Evolutionary conservation across 2,329 filamentous ascomycete genomes (phyloP).

Genomic region (Hypoxylon sp.): DNA sequence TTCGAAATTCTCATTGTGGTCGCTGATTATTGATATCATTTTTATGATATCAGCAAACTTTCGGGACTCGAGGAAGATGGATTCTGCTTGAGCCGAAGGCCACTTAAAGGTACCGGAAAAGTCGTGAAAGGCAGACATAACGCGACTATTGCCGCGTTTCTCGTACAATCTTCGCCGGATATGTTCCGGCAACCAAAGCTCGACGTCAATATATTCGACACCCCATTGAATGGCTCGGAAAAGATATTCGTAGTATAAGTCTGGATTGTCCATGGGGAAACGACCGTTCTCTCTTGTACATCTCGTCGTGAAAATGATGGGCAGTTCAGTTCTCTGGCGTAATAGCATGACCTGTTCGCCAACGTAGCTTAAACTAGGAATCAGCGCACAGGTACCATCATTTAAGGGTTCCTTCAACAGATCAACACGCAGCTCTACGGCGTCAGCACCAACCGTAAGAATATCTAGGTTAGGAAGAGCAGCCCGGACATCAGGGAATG

Average conservation of each 20-base stretch:
- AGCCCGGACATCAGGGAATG: conserved; percentile 87
- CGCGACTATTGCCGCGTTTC: conserved; percentile 81
- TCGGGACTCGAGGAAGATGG: conserved; percentile 79
- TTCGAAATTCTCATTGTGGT: conserved; percentile 89
- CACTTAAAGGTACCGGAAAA: conserved; percentile 88
- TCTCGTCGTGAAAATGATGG: conserved; percentile 90
- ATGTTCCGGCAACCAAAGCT: conserved; percentile 86
- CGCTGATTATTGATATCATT: conserved; percentile 88
- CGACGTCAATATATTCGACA: conserved; percentile 90
- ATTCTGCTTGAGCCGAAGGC: conserved; percentile 80
- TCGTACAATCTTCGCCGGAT: conserved; percentile 78
- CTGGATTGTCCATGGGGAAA: conserved; percentile 86
- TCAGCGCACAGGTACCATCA: conserved; percentile 72
- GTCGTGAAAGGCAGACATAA: conserved; percentile 94
- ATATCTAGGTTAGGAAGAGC: conserved; percentile 90
- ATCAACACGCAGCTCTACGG: conserved; percentile 88
- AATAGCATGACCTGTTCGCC: conserved; percentile 89
- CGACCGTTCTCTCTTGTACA: conserved; percentile 86
- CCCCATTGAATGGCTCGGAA: conserved; percentile 89
- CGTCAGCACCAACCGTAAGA: conserved; percentile 87
- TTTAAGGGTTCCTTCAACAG: conserved; percentile 79
- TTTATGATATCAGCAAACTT: conserved; percentile 89
- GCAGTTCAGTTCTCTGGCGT: conserved; percentile 85
- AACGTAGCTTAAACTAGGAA: conserved; percentile 87
- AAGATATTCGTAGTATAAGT: conserved; percentile 83